A percentile compares a stretch with the other conserved stretches of the same genome.
These are phyloP conservation scores for Trichoderma atroviride DNA, from an alignment of 2,329 filamentous ascomycete genomes.

Conservation along the genomic window DNA sequence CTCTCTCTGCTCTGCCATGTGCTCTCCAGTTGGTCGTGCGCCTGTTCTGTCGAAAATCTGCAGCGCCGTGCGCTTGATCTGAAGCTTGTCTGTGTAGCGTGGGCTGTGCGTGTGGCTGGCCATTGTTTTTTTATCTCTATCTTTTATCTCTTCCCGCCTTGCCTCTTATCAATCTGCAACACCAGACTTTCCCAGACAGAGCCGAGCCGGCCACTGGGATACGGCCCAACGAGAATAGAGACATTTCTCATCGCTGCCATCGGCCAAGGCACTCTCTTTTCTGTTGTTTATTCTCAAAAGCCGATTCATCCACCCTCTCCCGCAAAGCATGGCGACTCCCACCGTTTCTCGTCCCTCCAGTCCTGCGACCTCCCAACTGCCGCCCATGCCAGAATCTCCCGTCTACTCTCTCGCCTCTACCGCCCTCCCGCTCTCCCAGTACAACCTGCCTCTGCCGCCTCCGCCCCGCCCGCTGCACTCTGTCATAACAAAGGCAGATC, in stretches of 20 bases:
- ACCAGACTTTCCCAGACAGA: neutral
- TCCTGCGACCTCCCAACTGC: constrained; percentile 59
- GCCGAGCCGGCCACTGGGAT: neutral
- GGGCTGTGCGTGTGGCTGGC: neutral
- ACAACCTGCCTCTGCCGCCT: constrained; percentile 63
- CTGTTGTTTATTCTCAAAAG: neutral
- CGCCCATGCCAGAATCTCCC: constrained; percentile 64
- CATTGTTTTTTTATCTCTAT: neutral
- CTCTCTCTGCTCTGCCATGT: neutral
- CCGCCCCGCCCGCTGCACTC: constrained; percentile 60
- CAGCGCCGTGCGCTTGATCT: neutral
- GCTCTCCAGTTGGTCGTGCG: neutral
- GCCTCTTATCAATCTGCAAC: constrained; percentile 11
- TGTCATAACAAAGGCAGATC: constrained; percentile 64
- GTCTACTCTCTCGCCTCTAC: constrained; percentile 67
- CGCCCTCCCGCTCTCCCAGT: constrained; percentile 60
- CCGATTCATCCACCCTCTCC: neutral
- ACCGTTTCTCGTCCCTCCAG: constrained; percentile 45
- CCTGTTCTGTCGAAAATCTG: constrained; percentile 1
- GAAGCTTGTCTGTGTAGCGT: neutral
- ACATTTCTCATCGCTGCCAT: neutral
- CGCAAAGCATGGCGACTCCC: constrained; percentile 21
- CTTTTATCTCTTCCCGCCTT: neutral
- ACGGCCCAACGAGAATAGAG: neutral
- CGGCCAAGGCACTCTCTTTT: neutral